Base-by-base conservation (phyloP, 2,329 filamentous ascomycete genomes). In the Penicillium sclerotiorum region DNA sequence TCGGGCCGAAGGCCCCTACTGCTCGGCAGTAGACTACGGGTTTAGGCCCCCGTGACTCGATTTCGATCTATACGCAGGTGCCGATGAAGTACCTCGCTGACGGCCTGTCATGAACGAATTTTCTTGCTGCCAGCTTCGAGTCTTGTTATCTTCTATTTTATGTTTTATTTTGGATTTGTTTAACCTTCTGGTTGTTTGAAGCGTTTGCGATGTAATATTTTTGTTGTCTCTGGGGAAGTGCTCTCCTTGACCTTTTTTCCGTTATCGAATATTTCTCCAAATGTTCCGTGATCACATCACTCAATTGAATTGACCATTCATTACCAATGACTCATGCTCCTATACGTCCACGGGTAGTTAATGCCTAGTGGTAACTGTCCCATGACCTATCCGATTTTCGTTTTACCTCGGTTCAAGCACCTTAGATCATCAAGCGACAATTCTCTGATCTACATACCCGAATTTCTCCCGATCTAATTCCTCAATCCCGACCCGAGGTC, bases 1-100 rank as follows among this genome's bases (percentile, higher is more conserved):
- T 71, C 51, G 67, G 68, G n/a, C 63, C 68, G 22, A 69, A 69
- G 49, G 46, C 62, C 56, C 47, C 33, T 55, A 17, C 35, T 13
- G 41, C 36, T 42, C 52, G 45, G 5, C 27, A 28, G 6, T 41
- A 35, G 15, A 17, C 21, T 28, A 11, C 20, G 17, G 23, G 18
- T 9, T 40, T 5, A 8, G n/a, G n/a, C n/a, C 4, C 15, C 15
- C 20, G 15, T 27, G 3, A 8, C 25, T 40, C 8, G 22, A 37
- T 12, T 25, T 35, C 11, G 36, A 38, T 8, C 12, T 38, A 28
- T 9, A 28, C 2, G 9, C 25, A 28, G 13, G 25, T 36, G 2
- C 8, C n/a, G n/a, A 5, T n/a, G 8, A 36, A 36, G 33, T 36
- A n/a, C n/a, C n/a, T n/a, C 33, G 27, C 17, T 50, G 27, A 44